Percentiles rank a stretch among this genome's conserved stretches.
Evolutionary conservation across 2,329 filamentous ascomycete species (phyloP).

Genomic region (Xylaria multiplex): DNA sequence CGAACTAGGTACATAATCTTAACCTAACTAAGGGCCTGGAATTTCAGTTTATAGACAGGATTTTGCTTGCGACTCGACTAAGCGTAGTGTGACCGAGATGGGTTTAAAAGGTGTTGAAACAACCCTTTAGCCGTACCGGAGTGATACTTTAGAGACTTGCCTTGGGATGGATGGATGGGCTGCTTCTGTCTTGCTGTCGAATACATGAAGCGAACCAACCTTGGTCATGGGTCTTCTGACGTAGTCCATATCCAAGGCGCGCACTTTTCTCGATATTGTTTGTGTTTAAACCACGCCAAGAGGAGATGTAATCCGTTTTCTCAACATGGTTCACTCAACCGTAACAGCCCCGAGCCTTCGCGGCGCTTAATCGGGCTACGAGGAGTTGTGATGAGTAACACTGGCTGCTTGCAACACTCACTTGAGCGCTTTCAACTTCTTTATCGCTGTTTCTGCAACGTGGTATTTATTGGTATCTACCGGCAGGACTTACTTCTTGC

Average conservation of each 20-base stretch:
- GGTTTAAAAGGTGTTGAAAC: not conserved
- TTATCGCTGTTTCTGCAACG: not conserved
- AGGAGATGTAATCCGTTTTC: constrained; percentile 7
- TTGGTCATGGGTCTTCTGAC: not conserved
- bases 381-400: not conserved
- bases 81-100: not conserved
- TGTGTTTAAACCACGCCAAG: not conserved
- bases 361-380: not conserved
- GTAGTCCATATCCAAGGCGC: not conserved
- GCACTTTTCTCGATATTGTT: not conserved
- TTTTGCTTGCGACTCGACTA: not conserved
- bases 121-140: not conserved
- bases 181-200: not conserved
- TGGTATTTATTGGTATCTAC: not conserved
- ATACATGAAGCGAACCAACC: not conserved
- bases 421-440: not conserved
- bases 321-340: not conserved
- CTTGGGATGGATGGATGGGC: not conserved
- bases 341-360: no score
- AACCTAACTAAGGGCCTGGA: not conserved
- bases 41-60: not conserved
- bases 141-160: not conserved
- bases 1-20: not conserved
- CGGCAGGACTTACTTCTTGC: not conserved
- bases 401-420: not conserved